These are phyloP conservation scores for Clathrus columnatus DNA, from an alignment of 768 basidiomycete genomes.

Conservation along the genomic window DNA sequence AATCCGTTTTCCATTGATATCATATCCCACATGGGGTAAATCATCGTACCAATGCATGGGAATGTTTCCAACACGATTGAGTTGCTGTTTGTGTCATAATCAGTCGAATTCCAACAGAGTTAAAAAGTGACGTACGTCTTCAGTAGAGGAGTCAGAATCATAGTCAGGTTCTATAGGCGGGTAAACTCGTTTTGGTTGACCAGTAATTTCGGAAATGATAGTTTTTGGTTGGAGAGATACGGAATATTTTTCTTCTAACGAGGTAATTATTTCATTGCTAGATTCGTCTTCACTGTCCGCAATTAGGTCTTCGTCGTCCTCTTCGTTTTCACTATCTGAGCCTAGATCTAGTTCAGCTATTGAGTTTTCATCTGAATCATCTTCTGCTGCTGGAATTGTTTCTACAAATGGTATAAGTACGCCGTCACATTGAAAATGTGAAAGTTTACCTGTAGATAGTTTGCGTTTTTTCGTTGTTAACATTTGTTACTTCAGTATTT, in stretches of 20 bases:
- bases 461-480: slow-evolving; percentile 28
- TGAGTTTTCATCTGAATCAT: slow-evolving; percentile 56
- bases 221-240: slow-evolving; percentile 57
- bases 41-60: slow-evolving; percentile 99
- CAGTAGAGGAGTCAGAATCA: slow-evolving; percentile 85
- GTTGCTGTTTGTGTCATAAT: slow-evolving; percentile 45
- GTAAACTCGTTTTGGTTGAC: slow-evolving; percentile 74
- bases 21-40: slow-evolving; percentile 96
- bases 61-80: slow-evolving; percentile 91
- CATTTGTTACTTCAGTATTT: background rate
- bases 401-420: no score
- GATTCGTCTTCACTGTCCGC: slow-evolving; percentile 28
- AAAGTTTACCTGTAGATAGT: background rate
- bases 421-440: no score
- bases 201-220: slow-evolving; percentile 71
- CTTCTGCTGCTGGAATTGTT: slow-evolving; percentile 24
- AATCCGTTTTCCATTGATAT: slow-evolving; percentile 89
- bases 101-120: slow-evolving; percentile 7
- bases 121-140: slow-evolving; percentile 54
- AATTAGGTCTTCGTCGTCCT: slow-evolving; percentile 30
- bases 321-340: slow-evolving; percentile 26
- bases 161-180: slow-evolving; percentile 88
- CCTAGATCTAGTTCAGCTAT: slow-evolving; percentile 55
- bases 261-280: slow-evolving; percentile 19
- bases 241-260: slow-evolving; percentile 34